These are phyloP conservation scores for Pleurotus salmoneostramineus DNA, from an alignment of 768 basidiomycete species.

Conservation along the genomic window DNA sequence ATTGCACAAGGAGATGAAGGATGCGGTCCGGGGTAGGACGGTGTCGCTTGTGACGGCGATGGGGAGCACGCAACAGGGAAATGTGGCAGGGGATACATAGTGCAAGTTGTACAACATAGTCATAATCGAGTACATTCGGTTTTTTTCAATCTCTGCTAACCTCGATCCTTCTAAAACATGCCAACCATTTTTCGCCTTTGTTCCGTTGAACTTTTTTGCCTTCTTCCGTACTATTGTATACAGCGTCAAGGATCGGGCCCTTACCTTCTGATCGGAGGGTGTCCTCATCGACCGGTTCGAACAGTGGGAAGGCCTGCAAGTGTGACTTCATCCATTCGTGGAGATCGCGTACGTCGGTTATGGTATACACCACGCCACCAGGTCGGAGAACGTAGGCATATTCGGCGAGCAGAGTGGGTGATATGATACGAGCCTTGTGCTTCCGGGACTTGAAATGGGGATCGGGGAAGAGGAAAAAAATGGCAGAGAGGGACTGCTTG, in stretches of 20 bases:
- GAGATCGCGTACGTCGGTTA: constrained; percentile 93
- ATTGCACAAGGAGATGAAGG: constrained; percentile 82
- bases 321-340: constrained; percentile 95
- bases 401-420: constrained; percentile 94
- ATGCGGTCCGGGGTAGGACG: constrained; percentile 62
- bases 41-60: constrained; percentile 59
- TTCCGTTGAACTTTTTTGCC: constrained; percentile 96
- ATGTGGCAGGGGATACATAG: constrained; percentile 18
- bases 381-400: constrained; percentile 92
- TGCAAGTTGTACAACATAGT: neutral
- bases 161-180: constrained; percentile 76
- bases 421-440: constrained; percentile 98
- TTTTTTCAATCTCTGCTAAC: constrained; percentile 12
- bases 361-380: constrained; percentile 96
- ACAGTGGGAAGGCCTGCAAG: constrained; percentile 83
- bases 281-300: constrained; percentile 74
- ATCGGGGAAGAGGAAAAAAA: constrained; percentile 99
- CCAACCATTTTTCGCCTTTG: constrained; percentile 86
- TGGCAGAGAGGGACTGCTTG: constrained; percentile 84
- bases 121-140: no score
- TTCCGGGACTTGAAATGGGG: constrained; percentile 98
- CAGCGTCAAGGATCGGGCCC: constrained; percentile 75
- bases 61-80: constrained; percentile 37
- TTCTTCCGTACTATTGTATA: constrained; percentile 88
- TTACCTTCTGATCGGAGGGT: constrained; percentile 73